A percentile compares a stretch with the other conserved stretches of the same genome.
Conservation (phyloP, 495 filamentous ascomycete species). For the Hypoxylon trugodes region DNA sequence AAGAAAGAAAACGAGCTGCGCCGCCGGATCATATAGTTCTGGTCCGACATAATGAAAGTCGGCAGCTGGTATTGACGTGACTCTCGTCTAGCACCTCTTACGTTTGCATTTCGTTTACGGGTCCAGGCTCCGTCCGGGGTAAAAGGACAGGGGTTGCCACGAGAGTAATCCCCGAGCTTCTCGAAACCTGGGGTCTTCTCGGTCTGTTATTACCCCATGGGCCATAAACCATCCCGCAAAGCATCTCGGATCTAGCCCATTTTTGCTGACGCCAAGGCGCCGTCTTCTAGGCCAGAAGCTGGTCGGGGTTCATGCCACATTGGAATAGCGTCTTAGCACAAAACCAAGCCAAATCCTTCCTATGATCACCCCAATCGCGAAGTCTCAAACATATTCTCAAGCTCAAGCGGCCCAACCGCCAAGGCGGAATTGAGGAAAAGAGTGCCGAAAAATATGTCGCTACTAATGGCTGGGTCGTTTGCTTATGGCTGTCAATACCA, state of each 20-base stretch:
- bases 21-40: slow-evolving; percentile 19
- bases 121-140: slow-evolving; percentile 29
- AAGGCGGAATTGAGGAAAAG: slow-evolving; percentile 39
- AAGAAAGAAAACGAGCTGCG: not conserved
- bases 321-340: slow-evolving; percentile 27
- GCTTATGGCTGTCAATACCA: not conserved
- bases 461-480: not conserved
- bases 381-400: not conserved
- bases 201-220: not conserved
- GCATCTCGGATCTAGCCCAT: slow-evolving; percentile 20
- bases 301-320: slow-evolving; percentile 14
- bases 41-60: not conserved
- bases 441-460: slow-evolving; percentile 32
- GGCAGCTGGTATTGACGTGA: not conserved
- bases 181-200: slow-evolving; percentile 12
- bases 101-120: not conserved
- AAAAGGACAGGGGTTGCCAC: slow-evolving; percentile 17
- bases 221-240: not conserved
- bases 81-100: slow-evolving; percentile 10
- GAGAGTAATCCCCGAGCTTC: not conserved
- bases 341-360: slow-evolving; percentile 13
- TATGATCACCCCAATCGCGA: slow-evolving; percentile 25
- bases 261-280: slow-evolving; percentile 30
- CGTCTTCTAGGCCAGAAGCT: not conserved
- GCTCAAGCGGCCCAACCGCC: slow-evolving; percentile 23